A percentile compares a stretch with the other conserved stretches of the same genome.
phyloP scores from a whole-genome alignment of 192 early-diverging fungal genomes.

The Fimicolochytrium jonesii region DNA sequence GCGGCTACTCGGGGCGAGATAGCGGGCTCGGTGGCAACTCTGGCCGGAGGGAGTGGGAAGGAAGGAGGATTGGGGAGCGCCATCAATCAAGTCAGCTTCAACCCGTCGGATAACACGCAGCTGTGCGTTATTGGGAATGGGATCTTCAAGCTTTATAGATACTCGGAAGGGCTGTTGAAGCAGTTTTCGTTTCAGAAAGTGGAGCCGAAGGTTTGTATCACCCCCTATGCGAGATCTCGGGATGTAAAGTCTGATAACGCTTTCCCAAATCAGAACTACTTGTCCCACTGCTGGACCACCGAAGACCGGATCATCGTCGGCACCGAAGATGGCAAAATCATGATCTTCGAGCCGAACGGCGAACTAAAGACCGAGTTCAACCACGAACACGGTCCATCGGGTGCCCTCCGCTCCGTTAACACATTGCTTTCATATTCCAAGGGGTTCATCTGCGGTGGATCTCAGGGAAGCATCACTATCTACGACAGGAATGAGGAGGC shows the following conservation, averaged over 20 bases:
- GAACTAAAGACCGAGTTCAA: constrained; percentile 45
- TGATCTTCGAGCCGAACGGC: constrained; percentile 51
- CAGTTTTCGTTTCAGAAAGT: constrained; percentile 37
- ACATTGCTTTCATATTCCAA: constrained; percentile 33
- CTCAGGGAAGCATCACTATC: constrained; percentile 32
- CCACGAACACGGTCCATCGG: constrained; percentile 4
- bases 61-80: constrained; percentile 8
- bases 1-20: background rate
- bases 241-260: background rate
- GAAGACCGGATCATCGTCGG: constrained; percentile 47
- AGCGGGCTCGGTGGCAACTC: background rate
- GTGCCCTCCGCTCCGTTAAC: constrained; percentile 20
- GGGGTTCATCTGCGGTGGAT: constrained; percentile 44
- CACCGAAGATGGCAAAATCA: constrained; percentile 47
- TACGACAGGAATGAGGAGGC: constrained; percentile 40
- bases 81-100: constrained; percentile 48
- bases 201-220: constrained; percentile 49
- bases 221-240: too few relatives aligned
- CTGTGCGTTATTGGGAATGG: constrained; percentile 51
- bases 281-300: constrained; percentile 46
- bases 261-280: constrained; percentile 46
- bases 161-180: constrained; percentile 45
- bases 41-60: background rate
- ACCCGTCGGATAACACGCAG: constrained; percentile 50
- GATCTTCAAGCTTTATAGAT: constrained; percentile 51